Evolutionary conservation across 2,329 filamentous ascomycete species (phyloP).

Genomic region (Aspergillus fumigatus): DNA sequence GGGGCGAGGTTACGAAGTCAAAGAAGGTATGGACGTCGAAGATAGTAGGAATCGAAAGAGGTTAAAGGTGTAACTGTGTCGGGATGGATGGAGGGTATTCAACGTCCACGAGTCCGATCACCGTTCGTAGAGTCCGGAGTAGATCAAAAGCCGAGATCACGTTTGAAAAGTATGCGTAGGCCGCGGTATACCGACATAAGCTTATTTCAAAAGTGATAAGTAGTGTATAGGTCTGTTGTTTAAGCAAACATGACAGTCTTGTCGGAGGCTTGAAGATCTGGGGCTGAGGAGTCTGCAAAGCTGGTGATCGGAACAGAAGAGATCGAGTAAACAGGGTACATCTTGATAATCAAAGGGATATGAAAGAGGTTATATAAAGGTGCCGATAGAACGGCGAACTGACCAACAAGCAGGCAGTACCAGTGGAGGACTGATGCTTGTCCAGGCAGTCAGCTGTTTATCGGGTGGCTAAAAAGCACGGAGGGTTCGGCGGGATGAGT

Average conservation of each 20-base stretch:
- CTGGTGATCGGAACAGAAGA: conserved; percentile 34
- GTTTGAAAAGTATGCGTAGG: conserved; percentile 11
- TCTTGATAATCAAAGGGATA: conserved; percentile 26
- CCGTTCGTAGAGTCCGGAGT: conserved; percentile 19
- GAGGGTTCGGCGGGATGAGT: conserved; percentile 3
- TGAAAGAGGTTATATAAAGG: conserved; percentile 20
- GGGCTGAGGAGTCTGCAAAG: conserved; percentile 28
- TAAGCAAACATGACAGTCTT: conserved; percentile 24
- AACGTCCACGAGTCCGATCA: conserved; percentile 23
- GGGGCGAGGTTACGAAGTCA: conserved; percentile 4
- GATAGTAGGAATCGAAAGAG: background rate
- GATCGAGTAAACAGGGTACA: conserved; percentile 34
- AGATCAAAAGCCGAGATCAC: conserved; percentile 18
- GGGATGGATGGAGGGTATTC: conserved; percentile 1
- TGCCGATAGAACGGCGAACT: conserved; percentile 27
- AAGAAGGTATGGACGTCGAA: conserved; percentile 12
- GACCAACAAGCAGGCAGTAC: conserved; percentile 30
- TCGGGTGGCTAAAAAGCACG: conserved; percentile 10
- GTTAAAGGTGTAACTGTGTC: background rate
- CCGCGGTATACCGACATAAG: conserved; percentile 5
- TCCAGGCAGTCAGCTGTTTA: conserved; percentile 26
- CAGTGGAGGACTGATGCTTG: conserved; percentile 18
- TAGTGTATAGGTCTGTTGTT: conserved; percentile 10
- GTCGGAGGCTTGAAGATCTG: conserved; percentile 28
- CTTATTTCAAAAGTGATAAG: conserved; percentile 14